Evolutionary conservation across 1,284 basidiomycete species (phyloP).

Genomic region (Leccinum griseonigrum): DNA sequence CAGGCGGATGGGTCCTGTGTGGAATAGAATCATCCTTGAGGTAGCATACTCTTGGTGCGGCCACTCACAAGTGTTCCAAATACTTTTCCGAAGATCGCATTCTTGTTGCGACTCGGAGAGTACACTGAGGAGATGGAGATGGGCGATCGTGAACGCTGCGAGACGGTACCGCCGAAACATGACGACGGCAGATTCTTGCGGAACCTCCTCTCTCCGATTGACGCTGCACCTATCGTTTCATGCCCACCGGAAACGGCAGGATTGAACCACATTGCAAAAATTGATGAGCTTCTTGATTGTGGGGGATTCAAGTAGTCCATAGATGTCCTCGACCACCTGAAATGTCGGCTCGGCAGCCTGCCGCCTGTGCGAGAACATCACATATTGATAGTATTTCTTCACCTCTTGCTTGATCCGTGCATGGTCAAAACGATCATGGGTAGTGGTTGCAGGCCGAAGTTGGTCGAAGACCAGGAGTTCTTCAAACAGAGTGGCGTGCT

Average conservation of each 20-base stretch:
- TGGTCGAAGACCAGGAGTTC: neutral
- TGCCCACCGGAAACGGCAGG: neutral
- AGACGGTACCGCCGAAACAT: neutral
- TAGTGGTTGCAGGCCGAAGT: too few relatives aligned
- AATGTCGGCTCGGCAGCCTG: too few relatives aligned
- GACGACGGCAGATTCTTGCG: neutral
- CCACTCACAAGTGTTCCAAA: neutral
- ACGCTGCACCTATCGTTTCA: neutral
- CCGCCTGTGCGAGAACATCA: too few relatives aligned
- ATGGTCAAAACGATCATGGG: too few relatives aligned
- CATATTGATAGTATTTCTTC: too few relatives aligned
- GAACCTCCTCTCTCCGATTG: neutral
- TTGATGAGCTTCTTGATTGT: neutral
- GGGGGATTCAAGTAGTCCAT: neutral
- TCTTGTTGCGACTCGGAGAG: neutral
- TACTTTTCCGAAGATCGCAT: neutral
- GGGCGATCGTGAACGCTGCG: neutral
- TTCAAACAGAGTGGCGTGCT: neutral
- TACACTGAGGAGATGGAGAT: neutral
- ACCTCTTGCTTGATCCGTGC: too few relatives aligned
- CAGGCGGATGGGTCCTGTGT: neutral
- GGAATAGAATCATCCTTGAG: neutral
- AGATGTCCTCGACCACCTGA: too few relatives aligned
- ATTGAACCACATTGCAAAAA: neutral
- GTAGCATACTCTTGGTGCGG: neutral